Evolutionary conservation across 2,329 filamentous ascomycete species (phyloP), one percentile per base, ranked within the genome.

Genomic region (Talaromyces sp.): DNA sequence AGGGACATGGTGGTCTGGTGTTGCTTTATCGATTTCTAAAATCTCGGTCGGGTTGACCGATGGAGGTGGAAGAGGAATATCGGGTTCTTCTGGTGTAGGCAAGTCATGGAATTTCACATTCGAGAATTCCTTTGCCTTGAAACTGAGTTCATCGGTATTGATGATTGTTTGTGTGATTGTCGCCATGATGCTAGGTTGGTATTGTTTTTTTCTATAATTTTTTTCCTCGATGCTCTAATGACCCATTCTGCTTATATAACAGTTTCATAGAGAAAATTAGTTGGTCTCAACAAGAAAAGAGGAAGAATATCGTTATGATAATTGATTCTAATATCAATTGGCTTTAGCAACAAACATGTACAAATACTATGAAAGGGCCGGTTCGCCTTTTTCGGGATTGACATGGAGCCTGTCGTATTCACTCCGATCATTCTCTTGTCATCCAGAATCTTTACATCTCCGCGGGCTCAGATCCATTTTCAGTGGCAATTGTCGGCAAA

Each of bases 1-100:
- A 19, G 86, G 81, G 17, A 97, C 89, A 77, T 93, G 90, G 60
- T 74, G 78, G 67, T 97, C 92, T 8, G 92, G 92, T 0, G 91
- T 97, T 57, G 88, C 87, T 58, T 89, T 79, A 68, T 96, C 91
- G 65, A 90, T 75, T n/a, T 85, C 78, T 5, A 95, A 78, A 11
- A 94, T 82, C 37, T 81, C 75, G 43, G 82, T 85, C 4, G 84
- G 78, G 43, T 70, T 68, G 36, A 70, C 80, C 4, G 84, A 80
- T 19, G 78, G 80, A 9, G 90, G 90, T 11, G 91, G 90, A 3
- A 95, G 77, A 19, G 89, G 82, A 53, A 90, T 85, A 40, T 77
- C 69, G 7, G 61, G 47, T 24, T 65, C 60, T 47, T 58, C 57
- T 17, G 62, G 57, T 13, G 51, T 57, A 40, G 61, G 47, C 3